These are phyloP conservation scores for Trichoderma reesei DNA, from an alignment of 495 filamentous ascomycete genomes.

Conservation along the genomic window DNA sequence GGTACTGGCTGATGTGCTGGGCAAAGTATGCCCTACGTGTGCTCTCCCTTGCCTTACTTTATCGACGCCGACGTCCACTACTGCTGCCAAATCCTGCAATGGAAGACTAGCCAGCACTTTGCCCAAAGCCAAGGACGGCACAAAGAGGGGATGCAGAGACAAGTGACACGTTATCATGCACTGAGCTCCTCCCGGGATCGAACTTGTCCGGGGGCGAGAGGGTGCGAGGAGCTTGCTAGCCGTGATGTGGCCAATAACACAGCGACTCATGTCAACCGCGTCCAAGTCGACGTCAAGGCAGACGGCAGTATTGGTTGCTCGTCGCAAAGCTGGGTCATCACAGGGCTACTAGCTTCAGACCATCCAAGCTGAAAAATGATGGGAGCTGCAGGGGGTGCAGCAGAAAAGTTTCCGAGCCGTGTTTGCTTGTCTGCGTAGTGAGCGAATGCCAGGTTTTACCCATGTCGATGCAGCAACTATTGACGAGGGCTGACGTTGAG, in stretches of 20 bases:
- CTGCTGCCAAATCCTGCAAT: too few relatives aligned
- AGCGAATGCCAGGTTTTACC: background rate
- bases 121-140: background rate
- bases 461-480: background rate
- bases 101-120: background rate
- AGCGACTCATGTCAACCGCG: background rate
- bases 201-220: background rate
- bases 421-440: background rate
- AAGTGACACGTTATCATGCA: background rate
- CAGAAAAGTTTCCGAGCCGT: background rate
- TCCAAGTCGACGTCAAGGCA: background rate
- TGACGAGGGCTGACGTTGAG: background rate
- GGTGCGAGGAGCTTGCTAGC: background rate
- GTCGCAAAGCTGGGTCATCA: background rate
- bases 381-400: background rate
- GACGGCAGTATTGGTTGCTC: background rate
- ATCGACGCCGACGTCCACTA: background rate
- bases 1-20: too few relatives aligned
- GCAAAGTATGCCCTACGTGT: too few relatives aligned
- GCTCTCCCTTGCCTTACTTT: background rate
- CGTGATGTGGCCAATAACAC: background rate
- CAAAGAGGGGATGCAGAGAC: background rate
- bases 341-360: background rate
- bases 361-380: background rate
- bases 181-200: background rate